A percentile compares a stretch with the other conserved stretches of the same genome.
Evolutionary conservation across 2,329 filamentous ascomycete species (phyloP).

Genomic region (Bipolaris gigantea): DNA sequence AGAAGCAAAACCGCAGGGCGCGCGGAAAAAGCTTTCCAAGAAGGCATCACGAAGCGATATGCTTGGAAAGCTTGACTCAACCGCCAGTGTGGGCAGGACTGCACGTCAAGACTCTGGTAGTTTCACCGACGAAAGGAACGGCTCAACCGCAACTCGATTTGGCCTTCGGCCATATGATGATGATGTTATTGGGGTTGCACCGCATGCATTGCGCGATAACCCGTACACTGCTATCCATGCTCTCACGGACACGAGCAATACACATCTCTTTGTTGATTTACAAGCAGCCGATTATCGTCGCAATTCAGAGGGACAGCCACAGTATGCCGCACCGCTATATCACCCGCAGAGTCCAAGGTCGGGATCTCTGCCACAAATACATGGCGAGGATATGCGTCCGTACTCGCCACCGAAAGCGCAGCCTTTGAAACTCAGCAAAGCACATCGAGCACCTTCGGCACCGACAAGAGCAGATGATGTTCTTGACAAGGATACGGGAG

Average conservation of each 20-base stretch:
- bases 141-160: constrained; percentile 8
- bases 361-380: constrained; percentile 20
- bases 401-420: constrained; percentile 10
- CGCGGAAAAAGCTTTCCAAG: constrained; percentile 31
- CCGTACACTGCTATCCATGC: constrained; percentile 21
- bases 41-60: constrained; percentile 21
- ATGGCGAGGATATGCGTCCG: constrained; percentile 9
- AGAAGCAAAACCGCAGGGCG: constrained; percentile 16
- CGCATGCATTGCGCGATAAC: constrained; percentile 19
- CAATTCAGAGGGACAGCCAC: constrained; percentile 30
- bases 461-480: constrained; percentile 22
- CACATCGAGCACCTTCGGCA: constrained; percentile 21
- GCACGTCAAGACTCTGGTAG: constrained; percentile 30
- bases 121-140: constrained; percentile 24
- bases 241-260: constrained; percentile 1
- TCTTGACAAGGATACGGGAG: constrained; percentile 38
- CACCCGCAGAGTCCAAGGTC: constrained; percentile 17
- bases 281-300: constrained; percentile 26
- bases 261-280: constrained; percentile 2
- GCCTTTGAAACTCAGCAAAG: constrained; percentile 27
- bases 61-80: constrained; percentile 14
- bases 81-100: constrained; percentile 11
- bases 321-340: constrained; percentile 27
- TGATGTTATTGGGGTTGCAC: constrained; percentile 6
- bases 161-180: constrained; percentile 18